Percentiles rank a stretch among this genome's conserved stretches.
Conservation (phyloP, 192 early-diverging fungal genomes). For the Coemansia sp. region DNA sequence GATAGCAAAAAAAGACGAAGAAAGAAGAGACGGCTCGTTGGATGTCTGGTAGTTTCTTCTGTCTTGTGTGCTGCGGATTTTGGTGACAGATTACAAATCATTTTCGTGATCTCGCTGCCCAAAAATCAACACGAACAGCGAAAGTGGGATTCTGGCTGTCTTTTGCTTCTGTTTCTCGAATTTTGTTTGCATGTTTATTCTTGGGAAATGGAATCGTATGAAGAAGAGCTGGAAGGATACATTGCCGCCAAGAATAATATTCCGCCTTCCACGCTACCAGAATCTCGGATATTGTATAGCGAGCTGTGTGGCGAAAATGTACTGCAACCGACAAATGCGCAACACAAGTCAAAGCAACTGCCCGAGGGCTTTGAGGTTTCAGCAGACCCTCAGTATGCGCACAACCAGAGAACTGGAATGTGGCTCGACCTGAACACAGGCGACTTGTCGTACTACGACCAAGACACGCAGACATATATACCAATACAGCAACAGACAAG, state of each 20-base stretch:
- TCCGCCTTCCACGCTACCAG: not conserved
- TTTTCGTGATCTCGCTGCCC: too few species aligned
- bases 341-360: not conserved
- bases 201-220: conserved; percentile 15
- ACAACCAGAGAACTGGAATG: conserved; percentile 43
- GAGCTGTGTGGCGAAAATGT: not conserved
- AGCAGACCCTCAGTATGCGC: conserved; percentile 52
- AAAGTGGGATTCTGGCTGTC: too few species aligned
- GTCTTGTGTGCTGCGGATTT: conserved; percentile 4
- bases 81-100: not conserved
- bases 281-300: not conserved
- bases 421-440: conserved; percentile 62
- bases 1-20: not conserved
- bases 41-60: not conserved
- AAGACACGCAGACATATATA: conserved; percentile 55
- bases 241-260: not conserved
- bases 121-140: too few species aligned
- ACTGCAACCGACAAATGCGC: not conserved
- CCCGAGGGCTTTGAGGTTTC: conserved; percentile 42
- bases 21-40: conserved; percentile 2
- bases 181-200: conserved; percentile 11
- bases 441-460: conserved; percentile 59
- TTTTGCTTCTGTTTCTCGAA: not conserved
- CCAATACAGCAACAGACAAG: conserved; percentile 29
- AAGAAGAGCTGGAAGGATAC: conserved; percentile 33